Evolutionary conservation across 176 grass and related monocot genomes (phyloP).

Genomic region (Paspalum notatum): DNA sequence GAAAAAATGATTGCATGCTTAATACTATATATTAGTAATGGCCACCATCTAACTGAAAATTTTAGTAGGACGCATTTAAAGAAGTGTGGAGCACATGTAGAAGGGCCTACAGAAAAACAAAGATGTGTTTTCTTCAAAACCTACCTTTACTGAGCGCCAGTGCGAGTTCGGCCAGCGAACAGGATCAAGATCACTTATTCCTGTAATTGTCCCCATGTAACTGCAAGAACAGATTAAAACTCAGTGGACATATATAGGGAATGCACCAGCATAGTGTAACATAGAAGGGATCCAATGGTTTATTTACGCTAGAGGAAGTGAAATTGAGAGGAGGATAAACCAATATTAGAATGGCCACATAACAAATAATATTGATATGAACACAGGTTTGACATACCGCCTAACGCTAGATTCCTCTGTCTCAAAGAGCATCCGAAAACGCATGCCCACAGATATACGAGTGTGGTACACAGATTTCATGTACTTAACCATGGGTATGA

Average conservation of each 20-base stretch:
- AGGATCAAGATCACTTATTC: conserved; percentile 90
- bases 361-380: conserved; percentile 26
- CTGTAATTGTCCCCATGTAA: conserved; percentile 99
- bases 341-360: neutral
- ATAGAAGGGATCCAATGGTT: neutral
- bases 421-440: conserved; percentile 99
- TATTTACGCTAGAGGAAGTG: neutral
- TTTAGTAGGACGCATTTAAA: conserved; percentile 2
- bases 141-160: conserved; percentile 97
- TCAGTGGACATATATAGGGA: conserved; percentile 18
- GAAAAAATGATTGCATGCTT: conserved; percentile 18
- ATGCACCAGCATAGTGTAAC: conserved; percentile 5
- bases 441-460: conserved; percentile 93
- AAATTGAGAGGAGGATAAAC: conserved; percentile 14
- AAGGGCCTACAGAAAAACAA: neutral
- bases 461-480: conserved; percentile 94
- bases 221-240: conserved; percentile 40
- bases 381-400: conserved; percentile 57
- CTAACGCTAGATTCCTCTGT: conserved; percentile 98
- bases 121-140: conserved; percentile 23
- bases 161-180: conserved; percentile 93
- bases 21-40: conserved; percentile 22
- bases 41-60: neutral
- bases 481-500: conserved; percentile 88
- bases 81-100: neutral